Evolutionary conservation across 306 rosid genomes (phyloP), one percentile per base, ranked within the genome.

Genomic region (Vicia faba): DNA sequence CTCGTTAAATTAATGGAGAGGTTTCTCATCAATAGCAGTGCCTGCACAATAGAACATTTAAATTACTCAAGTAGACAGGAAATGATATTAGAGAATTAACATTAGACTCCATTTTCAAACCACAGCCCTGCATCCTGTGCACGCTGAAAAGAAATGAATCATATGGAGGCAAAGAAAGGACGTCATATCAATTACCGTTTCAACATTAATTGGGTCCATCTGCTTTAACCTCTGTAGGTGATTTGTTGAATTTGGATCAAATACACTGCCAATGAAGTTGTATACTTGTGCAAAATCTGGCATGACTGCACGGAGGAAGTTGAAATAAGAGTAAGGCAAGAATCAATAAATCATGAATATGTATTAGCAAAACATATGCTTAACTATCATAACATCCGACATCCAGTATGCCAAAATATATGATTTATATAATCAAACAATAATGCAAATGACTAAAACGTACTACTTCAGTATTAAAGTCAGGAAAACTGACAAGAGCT

Each of bases 271-370:
- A 26, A 92, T 76, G 81, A 89, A 92, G 70, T 75, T 49, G 73
- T 93, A 89, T 67, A 93, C 89, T 79, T 83, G 91, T 51, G 95
- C 86, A 63, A 89, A 89, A 83, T 89, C 96, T 15, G 96, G 98
- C 79, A 84, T 71, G 31, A 80, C 96, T 88, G 97, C 71, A 84
- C 3, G 33, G 3, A 59, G 59, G 59, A 40, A 71, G 58, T 58
- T 46, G 18, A 73, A 71, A 26, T 20, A 48, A n/a, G 68, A 75
- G 81, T 31, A 28, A 14, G 55, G 59, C 20, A 58, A 69, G 14
- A n/a, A 51, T 55, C 75, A 74, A 48, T 69, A 26, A 16, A 51
- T 18, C 72, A 69, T 61, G 35, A 65, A 54, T 19, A 55, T 33
- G 38, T 55, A 55, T 10, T 26, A 18, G 12, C 43, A 19, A 45